These are phyloP conservation scores for Penicillium sp. DNA, from an alignment of 2,329 filamentous ascomycete species.

Conservation along the genomic window DNA sequence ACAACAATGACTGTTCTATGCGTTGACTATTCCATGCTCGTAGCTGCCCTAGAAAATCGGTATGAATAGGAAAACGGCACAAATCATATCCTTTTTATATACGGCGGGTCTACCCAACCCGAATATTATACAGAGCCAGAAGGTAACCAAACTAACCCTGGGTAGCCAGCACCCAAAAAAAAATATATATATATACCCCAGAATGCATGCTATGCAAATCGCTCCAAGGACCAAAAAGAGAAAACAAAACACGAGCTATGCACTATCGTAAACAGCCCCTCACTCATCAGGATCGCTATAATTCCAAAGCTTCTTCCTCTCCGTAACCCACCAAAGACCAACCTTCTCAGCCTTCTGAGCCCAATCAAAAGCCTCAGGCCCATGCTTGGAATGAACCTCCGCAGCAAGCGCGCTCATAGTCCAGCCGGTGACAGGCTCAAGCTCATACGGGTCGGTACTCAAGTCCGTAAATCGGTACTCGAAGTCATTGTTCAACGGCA, in stretches of 20 bases:
- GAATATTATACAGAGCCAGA: background rate
- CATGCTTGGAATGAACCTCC: slow-evolving; percentile 27
- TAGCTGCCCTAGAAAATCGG: background rate
- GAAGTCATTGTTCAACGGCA: slow-evolving; percentile 75
- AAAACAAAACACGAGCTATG: background rate
- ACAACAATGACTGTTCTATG: background rate
- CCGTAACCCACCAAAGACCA: slow-evolving; percentile 41
- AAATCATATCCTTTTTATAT: background rate
- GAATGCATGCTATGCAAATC: slow-evolving; percentile 2
- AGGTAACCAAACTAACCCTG: background rate
- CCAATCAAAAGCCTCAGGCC: slow-evolving; percentile 37
- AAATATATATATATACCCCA: background rate
- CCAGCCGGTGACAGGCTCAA: slow-evolving; percentile 32
- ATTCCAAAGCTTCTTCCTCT: slow-evolving; percentile 32
- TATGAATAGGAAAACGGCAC: background rate
- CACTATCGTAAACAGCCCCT: background rate
- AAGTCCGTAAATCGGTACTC: slow-evolving; percentile 37
- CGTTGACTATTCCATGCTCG: background rate
- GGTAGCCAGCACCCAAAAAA: background rate
- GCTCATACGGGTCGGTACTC: slow-evolving; percentile 36
- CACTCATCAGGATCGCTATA: slow-evolving; percentile 12
- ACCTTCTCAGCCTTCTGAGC: slow-evolving; percentile 37
- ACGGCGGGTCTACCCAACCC: background rate
- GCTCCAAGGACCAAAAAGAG: background rate
- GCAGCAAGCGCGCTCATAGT: slow-evolving; percentile 27